Conservation (phyloP, 768 basidiomycete species). For the Lactarius sanguifluus region DNA sequence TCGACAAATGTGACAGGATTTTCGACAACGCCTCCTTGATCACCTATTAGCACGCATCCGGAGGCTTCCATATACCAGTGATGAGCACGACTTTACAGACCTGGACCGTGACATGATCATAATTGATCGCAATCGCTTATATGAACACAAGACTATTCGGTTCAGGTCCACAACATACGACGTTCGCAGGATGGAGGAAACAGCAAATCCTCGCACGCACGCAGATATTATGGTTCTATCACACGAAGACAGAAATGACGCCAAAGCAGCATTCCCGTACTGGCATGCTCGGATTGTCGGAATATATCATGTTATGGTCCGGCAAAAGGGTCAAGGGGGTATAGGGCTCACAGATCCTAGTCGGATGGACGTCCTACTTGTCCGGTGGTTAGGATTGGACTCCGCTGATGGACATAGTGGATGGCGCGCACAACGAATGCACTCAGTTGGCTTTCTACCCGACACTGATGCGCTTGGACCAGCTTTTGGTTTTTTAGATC, state of each 20-base stretch:
- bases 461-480: conserved; percentile 18
- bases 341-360: conserved; percentile 25
- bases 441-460: conserved; percentile 31
- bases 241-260: conserved; percentile 6
- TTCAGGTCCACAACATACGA: neutral
- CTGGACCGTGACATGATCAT: too few relatives aligned
- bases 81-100: too few relatives aligned
- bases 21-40: too few relatives aligned
- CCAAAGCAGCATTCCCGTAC: conserved; percentile 29
- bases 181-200: neutral
- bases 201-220: neutral
- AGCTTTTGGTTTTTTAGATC: conserved; percentile 38
- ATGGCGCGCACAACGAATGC: conserved; percentile 22
- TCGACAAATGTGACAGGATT: too few relatives aligned
- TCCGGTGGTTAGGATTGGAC: conserved; percentile 19
- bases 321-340: conserved; percentile 35
- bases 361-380: conserved; percentile 12
- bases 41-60: too few relatives aligned
- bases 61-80: too few relatives aligned
- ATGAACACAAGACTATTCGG: neutral
- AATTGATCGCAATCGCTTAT: neutral
- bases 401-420: neutral
- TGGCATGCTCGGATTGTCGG: conserved; percentile 35
- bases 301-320: conserved; percentile 36
- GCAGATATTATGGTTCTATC: conserved; percentile 36